Conservation (phyloP, 208 protist species). For the Crithidia bombi region DNA sequence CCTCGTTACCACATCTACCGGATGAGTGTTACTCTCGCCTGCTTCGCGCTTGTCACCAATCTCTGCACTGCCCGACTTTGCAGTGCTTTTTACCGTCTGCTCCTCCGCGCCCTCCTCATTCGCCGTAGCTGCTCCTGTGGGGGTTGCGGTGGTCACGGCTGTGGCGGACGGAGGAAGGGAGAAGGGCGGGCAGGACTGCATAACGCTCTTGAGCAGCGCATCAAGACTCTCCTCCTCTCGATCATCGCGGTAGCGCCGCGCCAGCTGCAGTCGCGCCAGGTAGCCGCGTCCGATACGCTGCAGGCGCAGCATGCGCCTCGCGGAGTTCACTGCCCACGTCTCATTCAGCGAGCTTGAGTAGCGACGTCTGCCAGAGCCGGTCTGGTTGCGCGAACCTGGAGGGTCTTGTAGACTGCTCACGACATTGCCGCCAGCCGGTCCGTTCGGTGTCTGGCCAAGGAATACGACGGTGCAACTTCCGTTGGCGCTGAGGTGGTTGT, state of each 20-base stretch:
- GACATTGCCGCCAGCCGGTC: slow-evolving; percentile 2
- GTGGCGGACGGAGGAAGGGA: neutral
- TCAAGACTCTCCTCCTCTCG: slow-evolving; percentile 33
- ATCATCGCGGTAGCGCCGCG: slow-evolving; percentile 5
- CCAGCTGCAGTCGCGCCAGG: slow-evolving; percentile 21
- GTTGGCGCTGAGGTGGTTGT: slow-evolving; percentile 5
- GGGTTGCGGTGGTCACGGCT: neutral
- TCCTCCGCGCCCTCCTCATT: neutral
- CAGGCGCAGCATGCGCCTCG: slow-evolving; percentile 6
- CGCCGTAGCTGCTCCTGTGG: neutral
- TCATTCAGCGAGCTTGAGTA: slow-evolving; percentile 5
- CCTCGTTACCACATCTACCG: neutral
- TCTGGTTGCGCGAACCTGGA: neutral
- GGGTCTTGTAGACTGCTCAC: neutral
- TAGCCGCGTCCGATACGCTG: slow-evolving; percentile 41
- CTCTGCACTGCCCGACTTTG: neutral
- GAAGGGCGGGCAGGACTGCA: neutral
- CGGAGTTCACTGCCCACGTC: slow-evolving; percentile 4
- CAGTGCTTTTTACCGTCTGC: no score
- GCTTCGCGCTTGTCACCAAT: no score
- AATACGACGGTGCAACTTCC: slow-evolving; percentile 27
- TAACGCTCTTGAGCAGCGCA: slow-evolving; percentile 23
- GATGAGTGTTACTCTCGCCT: neutral
- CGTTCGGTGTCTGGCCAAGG: slow-evolving; percentile 13
- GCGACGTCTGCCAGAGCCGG: neutral